Evolutionary conservation across 2,329 filamentous ascomycete genomes (phyloP), one percentile per base, ranked within the genome.

Genomic region (Pyrenochaeta sp.): DNA sequence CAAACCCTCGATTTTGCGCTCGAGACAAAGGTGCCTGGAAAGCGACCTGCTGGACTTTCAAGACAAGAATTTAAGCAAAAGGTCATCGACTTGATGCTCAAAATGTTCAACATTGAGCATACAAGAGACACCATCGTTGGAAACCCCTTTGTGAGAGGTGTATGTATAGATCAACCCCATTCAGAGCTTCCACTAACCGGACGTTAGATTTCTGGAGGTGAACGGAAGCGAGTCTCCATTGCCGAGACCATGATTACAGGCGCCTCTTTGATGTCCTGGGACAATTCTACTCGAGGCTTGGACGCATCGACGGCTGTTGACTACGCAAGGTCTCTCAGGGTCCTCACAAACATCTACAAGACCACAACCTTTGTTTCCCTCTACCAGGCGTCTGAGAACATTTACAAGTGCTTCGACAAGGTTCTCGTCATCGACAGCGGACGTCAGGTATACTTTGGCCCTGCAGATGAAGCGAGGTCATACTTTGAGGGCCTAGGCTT

Each of bases 61-160:
- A 90, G 90, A 72, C 73, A 77, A 5, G 87, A 90, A 14, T 94
- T 94, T 79, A 93, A 93, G 78, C 82, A 90, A 44, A 86, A 87
- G 63, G 87, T 96, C 51, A 80, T 93, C 56, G 83, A 86, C 15
- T 85, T 89, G 67, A 81, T 97, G 54, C 81, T 97, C 45, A 91
- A 91, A 69, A 95, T 96, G 90, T 96, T 97, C 81, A 95, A 94
- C 71, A 96, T 97, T 48, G 90, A 93, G 73, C 92, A 97, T 74
- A 96, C 92, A 0, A 84, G 86, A 45, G 85, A 92, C 71, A 97
- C 93, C 0, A 86, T 94, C 27, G 91, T 97, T 21, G 93, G 93
- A 7, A 90, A 95, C 58, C 85, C 86, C 0, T 92, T 94, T 58
- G 84, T 95, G 17, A 87, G 65, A 7, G 92, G 92, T 72, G 83